Conservation (phyloP, 2,329 filamentous ascomycete species). For the Claviceps quebecensis region DNA sequence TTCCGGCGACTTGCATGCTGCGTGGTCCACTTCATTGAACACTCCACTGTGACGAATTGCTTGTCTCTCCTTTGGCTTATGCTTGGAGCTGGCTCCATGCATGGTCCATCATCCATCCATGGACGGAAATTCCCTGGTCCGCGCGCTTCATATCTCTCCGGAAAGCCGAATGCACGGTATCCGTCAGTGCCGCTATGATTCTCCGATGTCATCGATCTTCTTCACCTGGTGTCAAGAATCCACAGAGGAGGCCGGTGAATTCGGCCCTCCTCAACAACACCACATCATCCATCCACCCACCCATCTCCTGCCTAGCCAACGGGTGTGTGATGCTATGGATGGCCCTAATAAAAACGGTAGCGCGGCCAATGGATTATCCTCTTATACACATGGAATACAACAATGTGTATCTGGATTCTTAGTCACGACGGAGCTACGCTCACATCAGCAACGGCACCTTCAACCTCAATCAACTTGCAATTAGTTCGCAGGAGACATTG, state of each 20-base stretch:
- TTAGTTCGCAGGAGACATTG: neutral
- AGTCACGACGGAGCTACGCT: neutral
- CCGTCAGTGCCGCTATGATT: neutral
- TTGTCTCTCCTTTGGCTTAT: neutral
- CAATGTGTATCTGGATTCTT: neutral
- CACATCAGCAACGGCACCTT: neutral
- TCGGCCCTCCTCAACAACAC: neutral
- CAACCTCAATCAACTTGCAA: neutral
- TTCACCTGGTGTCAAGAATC: neutral
- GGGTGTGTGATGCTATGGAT: neutral
- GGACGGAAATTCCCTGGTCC: neutral
- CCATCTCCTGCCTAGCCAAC: neutral
- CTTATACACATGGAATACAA: neutral
- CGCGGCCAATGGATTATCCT: neutral
- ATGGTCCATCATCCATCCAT: neutral
- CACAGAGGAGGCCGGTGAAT: constrained; percentile 1
- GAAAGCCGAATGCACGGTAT: neutral
- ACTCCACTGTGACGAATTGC: constrained; percentile 1
- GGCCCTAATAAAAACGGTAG: neutral
- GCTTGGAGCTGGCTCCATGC: no score
- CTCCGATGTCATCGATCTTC: neutral
- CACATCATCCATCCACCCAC: constrained; percentile 1
- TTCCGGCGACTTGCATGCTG: constrained; percentile 3
- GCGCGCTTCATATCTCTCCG: neutral
- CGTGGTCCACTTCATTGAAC: constrained; percentile 1